Evolutionary conservation across 2,329 filamentous ascomycete genomes (phyloP), one percentile per base, ranked within the genome.

Genomic region (Hymenoscyphus salicellus): DNA sequence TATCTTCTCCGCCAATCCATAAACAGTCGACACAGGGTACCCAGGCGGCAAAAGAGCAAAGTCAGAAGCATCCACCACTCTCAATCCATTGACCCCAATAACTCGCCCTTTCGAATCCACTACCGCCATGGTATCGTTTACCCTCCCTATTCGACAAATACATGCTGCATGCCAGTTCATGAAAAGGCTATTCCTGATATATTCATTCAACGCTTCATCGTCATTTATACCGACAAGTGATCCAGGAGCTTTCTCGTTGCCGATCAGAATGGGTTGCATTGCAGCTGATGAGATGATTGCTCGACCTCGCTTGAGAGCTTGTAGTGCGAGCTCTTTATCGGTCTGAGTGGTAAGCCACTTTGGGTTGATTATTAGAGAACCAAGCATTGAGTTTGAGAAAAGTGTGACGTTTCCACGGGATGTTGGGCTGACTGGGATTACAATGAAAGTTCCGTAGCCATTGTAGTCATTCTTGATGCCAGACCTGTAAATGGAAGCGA

Each of bases 71-170:
- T 72, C 70, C 1, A 71, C 69, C 14, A 72, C 69, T 20, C 69
- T 59, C 16, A 72, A 26, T 1, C 49, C 55, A 14, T 61, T 38
- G 2, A 60, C 59, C 1, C 70, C 69, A 61, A 66, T 65, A 3
- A 71, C 70, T 26, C 56, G 67, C 4, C 63, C 63, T 32, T 67
- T 57, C 1, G 65, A 59, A 61, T 72, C 70, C 26, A 71, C 66
- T 32, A 72, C 70, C 1, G 69, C 68, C 28, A 79, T 77, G 7
- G 36, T 10, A 17, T 81, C 79, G 1, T 71, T 78, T 0, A 63
- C 16, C 62, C 74, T 78, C 0, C 84, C 85, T 84, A 88, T 88
- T 72, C 81, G 82, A 10, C 78, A 79, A 0, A 85, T 88, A 0
- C 83, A 82, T 0, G 77, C 82, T 79, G 80, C 85, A 72, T 83